Base-by-base conservation (phyloP, 495 filamentous ascomycete species). In the Penicillium alfredii region DNA sequence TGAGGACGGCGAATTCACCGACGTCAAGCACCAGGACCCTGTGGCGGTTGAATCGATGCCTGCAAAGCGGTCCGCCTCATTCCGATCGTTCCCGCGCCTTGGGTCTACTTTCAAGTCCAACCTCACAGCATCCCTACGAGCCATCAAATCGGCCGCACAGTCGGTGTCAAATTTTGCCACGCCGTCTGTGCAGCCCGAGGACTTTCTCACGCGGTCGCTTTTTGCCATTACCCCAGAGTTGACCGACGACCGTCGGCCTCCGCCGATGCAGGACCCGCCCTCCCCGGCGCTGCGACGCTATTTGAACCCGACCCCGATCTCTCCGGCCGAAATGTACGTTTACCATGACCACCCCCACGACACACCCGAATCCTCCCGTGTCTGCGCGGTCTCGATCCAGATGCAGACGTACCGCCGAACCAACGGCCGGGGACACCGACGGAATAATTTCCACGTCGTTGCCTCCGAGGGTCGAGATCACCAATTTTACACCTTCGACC, bases 241-340 rank as follows among this genome's bases (percentile, higher is more conserved):
- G 58, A 88, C 86, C 5, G 86, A 92, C 49, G 92, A 97, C 63
- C 81, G 85, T 45, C 80, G 88, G 30, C 92, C 92, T 13, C 78
- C 77, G n/a, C 76, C 76, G 0, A 74, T 84, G 33, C 66, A 77
- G 30, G 83, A 84, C 35, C 75, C 84, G 12, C 88, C 89, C 4
- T 85, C 84, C 13, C 84, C 88, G 25, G 88, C 83, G n/a, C 66
- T 95, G 37, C 80, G 92, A 25, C 81, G 90, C 16, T 98, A 98
- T 49, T 71, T 94, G 16, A 98, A 97, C 54, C 92, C 92, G 1
- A 81, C 78, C 13, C 81, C 76, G 1, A 69, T 76, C 23, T 74
- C 78, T 18, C 76, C 77, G 3, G 70, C 82, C 6, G 84, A 88
- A 55, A 73, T 81, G 42, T 75, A 81, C 42, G 62, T 69, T 45